A percentile compares a stretch with the other conserved stretches of the same genome.
Conservation (phyloP, 345 rosid genomes). For the Raphanus sativus region DNA sequence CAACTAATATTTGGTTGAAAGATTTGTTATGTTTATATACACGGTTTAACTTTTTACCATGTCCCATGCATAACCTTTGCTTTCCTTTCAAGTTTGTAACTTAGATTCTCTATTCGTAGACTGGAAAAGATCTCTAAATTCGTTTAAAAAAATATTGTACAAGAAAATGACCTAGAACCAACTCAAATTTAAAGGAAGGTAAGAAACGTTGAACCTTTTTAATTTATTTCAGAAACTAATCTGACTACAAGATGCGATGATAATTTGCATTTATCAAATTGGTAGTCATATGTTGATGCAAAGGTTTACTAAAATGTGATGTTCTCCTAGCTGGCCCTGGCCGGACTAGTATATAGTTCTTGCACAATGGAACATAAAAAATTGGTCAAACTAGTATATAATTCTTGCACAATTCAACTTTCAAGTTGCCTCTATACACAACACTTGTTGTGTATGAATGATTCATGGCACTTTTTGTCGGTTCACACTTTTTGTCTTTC, state of each 20-base stretch:
- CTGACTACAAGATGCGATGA: not conserved
- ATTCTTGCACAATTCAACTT: not conserved
- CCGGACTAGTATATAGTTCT: not conserved
- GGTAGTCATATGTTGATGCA: not conserved
- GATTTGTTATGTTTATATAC: slow-evolving; percentile 8
- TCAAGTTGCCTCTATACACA: slow-evolving; percentile 17
- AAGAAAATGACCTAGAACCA: not conserved
- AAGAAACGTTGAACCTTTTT: not conserved
- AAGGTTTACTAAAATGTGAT: not conserved
- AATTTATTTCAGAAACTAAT: not conserved
- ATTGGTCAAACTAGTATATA: not conserved
- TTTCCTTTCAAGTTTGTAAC: slow-evolving; percentile 25
- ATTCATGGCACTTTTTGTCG: not conserved
- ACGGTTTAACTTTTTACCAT: slow-evolving; percentile 23
- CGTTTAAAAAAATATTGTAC: not conserved
- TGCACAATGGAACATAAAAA: not conserved
- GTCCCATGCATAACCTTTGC: slow-evolving; percentile 22
- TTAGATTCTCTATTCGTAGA: not conserved
- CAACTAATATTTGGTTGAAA: slow-evolving; percentile 25
- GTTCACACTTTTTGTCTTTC: too few species aligned
- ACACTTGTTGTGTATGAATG: slow-evolving; percentile 24
- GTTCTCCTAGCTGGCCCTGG: not conserved
- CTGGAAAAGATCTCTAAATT: not conserved
- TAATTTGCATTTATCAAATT: not conserved
- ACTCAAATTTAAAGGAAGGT: not conserved